Evolutionary conservation across 2,329 filamentous ascomycete genomes (phyloP), one percentile per base, ranked within the genome.

Genomic region (Clonostachys chloroleuca): DNA sequence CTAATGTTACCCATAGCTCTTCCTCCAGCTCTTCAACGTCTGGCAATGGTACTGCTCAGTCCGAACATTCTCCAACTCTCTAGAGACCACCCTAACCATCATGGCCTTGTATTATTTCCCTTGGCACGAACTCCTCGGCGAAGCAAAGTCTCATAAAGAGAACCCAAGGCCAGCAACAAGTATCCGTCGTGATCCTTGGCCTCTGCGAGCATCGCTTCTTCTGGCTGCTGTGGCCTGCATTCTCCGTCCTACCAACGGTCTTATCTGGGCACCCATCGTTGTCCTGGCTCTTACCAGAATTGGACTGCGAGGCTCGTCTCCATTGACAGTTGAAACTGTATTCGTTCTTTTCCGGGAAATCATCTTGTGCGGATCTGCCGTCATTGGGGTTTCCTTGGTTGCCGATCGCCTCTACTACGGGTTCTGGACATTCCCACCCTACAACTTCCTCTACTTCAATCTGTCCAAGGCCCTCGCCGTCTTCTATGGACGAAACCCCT

Each of bases 11-110:
- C 14, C 12, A n/a, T 44, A 69, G 66, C 59, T 69, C 14, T 60
- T 68, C 47, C 60, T 69, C 34, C 61, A 67, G 36, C 56, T 67
- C 24, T 58, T 63, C 47, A 68, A 56, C 46, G 64, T 94, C 7
- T 99, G 94, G 91, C 90, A 96, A 64, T 97, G 89, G 89, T 97
- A 94, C 67, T 94, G 87, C 68, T 94, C 91, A 2, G 92, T 91
- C 0, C 81, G 94, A 42, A 96, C 94, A 1, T 86, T 99, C 60
- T 96, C 92, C 47, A 99, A 99, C 68, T 94, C 86, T 45, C 73
- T 97, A 5, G 94, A 99, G 72, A 90, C 87, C n/a, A 88, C 87
- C 1, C 70, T 99, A 55, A 96, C 92, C 5, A 75, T 87, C 49
- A 75, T 83, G 57, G 92, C 91, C 2, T 72, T 97, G 42, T 83